Conservation (phyloP, 2,329 filamentous ascomycete genomes). For the Plenodomus lindquistii region DNA sequence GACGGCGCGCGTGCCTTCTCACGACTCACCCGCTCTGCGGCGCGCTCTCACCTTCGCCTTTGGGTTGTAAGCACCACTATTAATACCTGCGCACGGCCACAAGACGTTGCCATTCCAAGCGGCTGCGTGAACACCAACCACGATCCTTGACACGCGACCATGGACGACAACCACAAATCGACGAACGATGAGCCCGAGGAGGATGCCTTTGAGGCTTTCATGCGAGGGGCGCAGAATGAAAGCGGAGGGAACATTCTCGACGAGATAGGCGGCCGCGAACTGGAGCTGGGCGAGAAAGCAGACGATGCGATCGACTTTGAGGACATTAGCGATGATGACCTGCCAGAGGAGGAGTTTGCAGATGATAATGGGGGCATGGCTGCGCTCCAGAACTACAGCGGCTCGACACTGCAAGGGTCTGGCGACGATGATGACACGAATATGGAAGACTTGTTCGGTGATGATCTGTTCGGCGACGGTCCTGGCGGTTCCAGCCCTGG, state of each 20-base stretch:
- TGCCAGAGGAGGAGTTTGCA: conserved; percentile 69
- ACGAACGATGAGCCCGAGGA: conserved; percentile 21
- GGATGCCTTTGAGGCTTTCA: conserved; percentile 23
- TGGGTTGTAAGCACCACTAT: conserved; percentile 6
- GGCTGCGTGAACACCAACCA: background rate
- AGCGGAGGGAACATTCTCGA: conserved; percentile 28
- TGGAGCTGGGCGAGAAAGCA: conserved; percentile 72
- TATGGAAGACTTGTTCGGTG: conserved; percentile 68
- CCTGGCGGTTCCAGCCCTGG: conserved; percentile 26
- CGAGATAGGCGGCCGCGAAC: conserved; percentile 36
- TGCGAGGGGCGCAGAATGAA: conserved; percentile 24
- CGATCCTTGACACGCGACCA: conserved; percentile 23
- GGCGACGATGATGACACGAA: conserved; percentile 44
- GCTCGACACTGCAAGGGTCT: conserved; percentile 36
- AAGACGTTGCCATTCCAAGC: background rate
- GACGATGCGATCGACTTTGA: conserved; percentile 90
- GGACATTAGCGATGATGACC: conserved; percentile 88
- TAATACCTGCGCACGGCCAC: background rate
- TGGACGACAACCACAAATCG: conserved; percentile 24
- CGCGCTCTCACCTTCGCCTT: conserved; percentile 15
- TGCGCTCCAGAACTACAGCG: conserved; percentile 32
- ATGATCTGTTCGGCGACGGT: conserved; percentile 38
- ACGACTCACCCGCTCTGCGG: conserved; percentile 17
- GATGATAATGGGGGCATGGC: conserved; percentile 22
- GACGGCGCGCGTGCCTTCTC: conserved; percentile 22